Percentiles rank a stretch among this genome's conserved stretches.
These are phyloP conservation scores for Populus trichocarpa DNA, from an alignment of 441 rosid genomes.

Conservation along the genomic window DNA sequence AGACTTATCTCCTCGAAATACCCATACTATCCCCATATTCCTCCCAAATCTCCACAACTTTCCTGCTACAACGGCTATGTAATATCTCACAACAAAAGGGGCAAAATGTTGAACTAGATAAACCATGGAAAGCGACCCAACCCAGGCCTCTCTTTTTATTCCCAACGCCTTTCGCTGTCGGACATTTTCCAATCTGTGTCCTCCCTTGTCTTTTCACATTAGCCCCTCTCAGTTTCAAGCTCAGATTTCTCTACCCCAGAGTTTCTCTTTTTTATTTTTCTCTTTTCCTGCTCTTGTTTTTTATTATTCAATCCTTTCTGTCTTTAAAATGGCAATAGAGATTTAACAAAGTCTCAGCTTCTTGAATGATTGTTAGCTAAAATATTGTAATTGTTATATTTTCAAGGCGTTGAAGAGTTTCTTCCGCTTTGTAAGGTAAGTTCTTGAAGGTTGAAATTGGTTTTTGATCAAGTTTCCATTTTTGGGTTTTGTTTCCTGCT, in stretches of 20 bases:
- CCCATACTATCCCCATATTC: constrained; percentile 8
- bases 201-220: neutral
- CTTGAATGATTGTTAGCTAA: neutral
- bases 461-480: neutral
- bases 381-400: too few species aligned
- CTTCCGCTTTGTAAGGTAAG: neutral
- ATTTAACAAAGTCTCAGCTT: neutral
- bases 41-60: neutral
- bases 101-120: neutral
- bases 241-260: neutral
- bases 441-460: neutral
- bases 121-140: neutral
- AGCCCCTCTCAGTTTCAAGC: neutral
- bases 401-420: neutral
- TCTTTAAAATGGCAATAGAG: neutral
- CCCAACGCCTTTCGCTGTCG: neutral
- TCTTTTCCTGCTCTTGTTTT: neutral
- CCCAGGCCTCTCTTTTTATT: neutral
- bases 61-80: neutral
- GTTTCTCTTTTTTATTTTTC: too few species aligned
- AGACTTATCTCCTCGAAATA: neutral
- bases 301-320: neutral
- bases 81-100: neutral
- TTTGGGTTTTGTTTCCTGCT: neutral
- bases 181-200: neutral